Conservation (phyloP, 208 protist species). For the Trypanosoma scelopori region DNA sequence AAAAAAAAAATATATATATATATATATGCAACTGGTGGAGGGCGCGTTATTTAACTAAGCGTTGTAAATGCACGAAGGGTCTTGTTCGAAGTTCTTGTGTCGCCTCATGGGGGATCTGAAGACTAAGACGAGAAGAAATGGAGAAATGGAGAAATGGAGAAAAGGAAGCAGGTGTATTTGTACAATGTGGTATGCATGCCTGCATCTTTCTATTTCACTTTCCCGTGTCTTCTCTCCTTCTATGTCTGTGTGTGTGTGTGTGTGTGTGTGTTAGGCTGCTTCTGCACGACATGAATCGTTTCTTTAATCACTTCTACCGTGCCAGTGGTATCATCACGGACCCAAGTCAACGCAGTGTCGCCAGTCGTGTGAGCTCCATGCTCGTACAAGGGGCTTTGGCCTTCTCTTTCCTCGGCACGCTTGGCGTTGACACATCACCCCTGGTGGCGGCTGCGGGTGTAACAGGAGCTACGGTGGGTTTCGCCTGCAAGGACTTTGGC, state of each 20-base stretch:
- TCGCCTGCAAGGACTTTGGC: conserved; percentile 84
- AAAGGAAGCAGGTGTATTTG: too few species aligned
- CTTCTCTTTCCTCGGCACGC: conserved; percentile 69
- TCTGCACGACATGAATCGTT: conserved; percentile 57
- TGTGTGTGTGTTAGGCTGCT: background rate
- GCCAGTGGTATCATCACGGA: conserved; percentile 67
- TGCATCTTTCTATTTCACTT: conserved; percentile 21
- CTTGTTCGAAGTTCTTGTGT: background rate
- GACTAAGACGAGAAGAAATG: conserved; percentile 6
- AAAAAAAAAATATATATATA: background rate
- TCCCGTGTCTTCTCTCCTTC: conserved; percentile 5
- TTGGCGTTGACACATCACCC: conserved; percentile 74
- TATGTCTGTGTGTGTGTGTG: background rate
- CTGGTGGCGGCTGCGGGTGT: conserved; percentile 77
- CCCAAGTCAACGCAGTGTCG: conserved; percentile 69
- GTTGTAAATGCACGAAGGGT: background rate
- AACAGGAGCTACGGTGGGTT: conserved; percentile 80
- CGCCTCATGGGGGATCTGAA: background rate
- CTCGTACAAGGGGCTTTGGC: conserved; percentile 49
- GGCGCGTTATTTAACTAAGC: background rate
- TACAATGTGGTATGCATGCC: too few species aligned
- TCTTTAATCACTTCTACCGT: conserved; percentile 76
- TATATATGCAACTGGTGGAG: too few species aligned
- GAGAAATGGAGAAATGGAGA: background rate
- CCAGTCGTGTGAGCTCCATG: conserved; percentile 56